Base-by-base conservation (phyloP, 257 asterid species). In the Przewalskia tangutica region DNA sequence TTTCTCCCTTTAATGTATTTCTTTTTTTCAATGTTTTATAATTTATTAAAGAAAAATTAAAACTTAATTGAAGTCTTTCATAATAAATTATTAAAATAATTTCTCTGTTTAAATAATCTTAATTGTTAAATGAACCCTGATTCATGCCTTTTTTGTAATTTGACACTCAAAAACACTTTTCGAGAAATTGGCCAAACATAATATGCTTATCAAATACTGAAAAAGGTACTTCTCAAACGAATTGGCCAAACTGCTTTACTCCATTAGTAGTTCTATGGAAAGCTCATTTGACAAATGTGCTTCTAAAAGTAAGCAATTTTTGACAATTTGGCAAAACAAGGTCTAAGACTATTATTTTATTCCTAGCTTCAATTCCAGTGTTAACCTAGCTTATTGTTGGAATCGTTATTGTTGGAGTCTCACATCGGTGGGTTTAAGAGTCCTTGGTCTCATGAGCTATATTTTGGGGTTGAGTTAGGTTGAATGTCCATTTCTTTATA, bases 301-400 rank as follows among this genome's bases (percentile, higher is more conserved):
- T 27, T 27, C 32, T 36, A 65, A 36, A 66, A 8, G 7, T 36
- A 16, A 66, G 76, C 51, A 3, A 3, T 66, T 66, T 66, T 66
- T 38, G 48, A 50, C 51, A 38, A 13, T 13, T 66, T 66, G 51
- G 50, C 13, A 27, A 4, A 36, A 66, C 76, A 65, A 16, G 3
- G 23, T 65, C n/a, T 14, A 48, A 73, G 59, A 60, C 60, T 73
- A 18, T 71, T 71, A 3, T 46, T 71, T 50, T 75, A 7, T 75
- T 75, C 46, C 62, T 75, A 75, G 62, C 46, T 75, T 50, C 46
- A 27, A 48, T 14, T 23, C 62, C 62, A 48, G 56, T 81, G 54
- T 50, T 56, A 81, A 64, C 54, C 40, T 40, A 53, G 51, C 55
- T 82, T 75, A 48, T 53, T 62, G 83, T 62, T 82, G 66, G 56